Evolutionary conservation across 129 eudicot species (phyloP), one percentile per base, ranked within the genome.

Genomic region (Silybum marianum): DNA sequence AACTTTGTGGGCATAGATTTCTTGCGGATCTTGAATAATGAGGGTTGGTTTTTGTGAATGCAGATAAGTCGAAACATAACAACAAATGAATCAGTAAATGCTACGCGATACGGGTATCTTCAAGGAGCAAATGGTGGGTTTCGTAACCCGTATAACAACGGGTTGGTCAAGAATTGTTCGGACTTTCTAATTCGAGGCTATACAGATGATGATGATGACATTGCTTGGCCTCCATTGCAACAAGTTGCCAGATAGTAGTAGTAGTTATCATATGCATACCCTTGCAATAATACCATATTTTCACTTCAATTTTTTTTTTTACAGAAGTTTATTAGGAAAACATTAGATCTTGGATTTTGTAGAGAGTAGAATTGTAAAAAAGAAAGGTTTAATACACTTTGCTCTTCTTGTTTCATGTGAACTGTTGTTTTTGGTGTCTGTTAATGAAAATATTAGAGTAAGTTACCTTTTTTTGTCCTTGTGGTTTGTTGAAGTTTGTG

Each of bases 11-110:
- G 74, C 9, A 25, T 70, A 24, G 30, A 12, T 13, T 22, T 70
- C 16, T 48, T 10, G 19, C 22, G 66, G 51, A 66, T 74, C 28
- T 44, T 67, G 26, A 32, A 46, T 21, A 71, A 34, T 58, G 74
- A n/a, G 79, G 60, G 30, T 51, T 32, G 85, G 40, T 78, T 78
- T 78, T 34, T 67, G 0, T 81, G 73, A 38, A 75, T 80, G 90
- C 92, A 95, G 99, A 93, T 95, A 79, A 86, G 90, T 79, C 81
- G 93, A 72, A 95, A 95, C 88, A 87, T 95, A 82, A 95, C 99
- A 18, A 95, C 99, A 21, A 93, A 95, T 67, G 98, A 95, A 82
- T 44, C 85, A 46, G 86, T 93, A 67, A 95, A 95, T 78, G 91
- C 90, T 68, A 26, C 84, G 10, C 89, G 98, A 32, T 95, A 95